These are phyloP conservation scores for Abelmoschus esculentus DNA, from an alignment of 345 rosid genomes.

Conservation along the genomic window DNA sequence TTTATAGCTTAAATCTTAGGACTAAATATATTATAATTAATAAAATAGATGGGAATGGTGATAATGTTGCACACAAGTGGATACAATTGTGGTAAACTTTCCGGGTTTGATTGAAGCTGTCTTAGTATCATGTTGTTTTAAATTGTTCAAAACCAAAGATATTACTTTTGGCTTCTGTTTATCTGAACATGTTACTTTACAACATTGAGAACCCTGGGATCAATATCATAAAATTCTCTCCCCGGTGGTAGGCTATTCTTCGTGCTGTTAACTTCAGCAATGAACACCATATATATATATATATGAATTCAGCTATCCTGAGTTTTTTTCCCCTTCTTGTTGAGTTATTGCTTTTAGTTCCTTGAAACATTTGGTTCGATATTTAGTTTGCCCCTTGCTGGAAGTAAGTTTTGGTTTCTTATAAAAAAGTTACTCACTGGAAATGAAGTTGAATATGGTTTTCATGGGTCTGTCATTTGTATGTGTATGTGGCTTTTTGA, in stretches of 20 bases:
- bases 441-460: background rate
- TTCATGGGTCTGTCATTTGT: background rate
- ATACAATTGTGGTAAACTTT: too few species aligned
- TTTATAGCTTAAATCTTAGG: too few species aligned
- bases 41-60: background rate
- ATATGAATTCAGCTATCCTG: background rate
- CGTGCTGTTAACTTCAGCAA: background rate
- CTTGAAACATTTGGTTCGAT: slow-evolving; percentile 5
- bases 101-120: background rate
- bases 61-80: background rate
- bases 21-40: too few species aligned
- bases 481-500: background rate
- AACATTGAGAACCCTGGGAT: background rate
- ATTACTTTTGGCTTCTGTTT: background rate
- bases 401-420: background rate
- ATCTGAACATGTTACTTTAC: background rate
- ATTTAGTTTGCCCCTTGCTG: background rate
- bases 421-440: background rate
- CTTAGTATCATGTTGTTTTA: background rate
- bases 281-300: background rate
- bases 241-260: background rate
- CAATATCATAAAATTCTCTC: background rate
- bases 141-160: background rate
- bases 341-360: background rate
- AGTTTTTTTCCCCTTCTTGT: background rate